Evolutionary conservation across 371 early-diverging fungal genomes (phyloP), one percentile per base, ranked within the genome.

Genomic region (Smittium mucronatum): DNA sequence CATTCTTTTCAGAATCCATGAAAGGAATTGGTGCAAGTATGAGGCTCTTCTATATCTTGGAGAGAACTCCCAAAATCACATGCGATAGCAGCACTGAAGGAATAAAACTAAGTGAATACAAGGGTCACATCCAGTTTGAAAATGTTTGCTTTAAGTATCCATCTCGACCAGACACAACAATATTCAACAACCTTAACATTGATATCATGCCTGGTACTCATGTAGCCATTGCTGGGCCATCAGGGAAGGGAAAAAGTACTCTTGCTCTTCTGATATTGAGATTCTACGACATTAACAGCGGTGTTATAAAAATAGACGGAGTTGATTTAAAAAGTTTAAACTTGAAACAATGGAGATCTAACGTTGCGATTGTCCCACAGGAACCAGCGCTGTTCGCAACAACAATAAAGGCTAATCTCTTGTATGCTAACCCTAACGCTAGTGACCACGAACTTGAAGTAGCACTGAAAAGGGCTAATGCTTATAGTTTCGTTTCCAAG

Each of bases 331-430:
- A 74, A 58, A 58, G 72, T 67, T 29, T 83, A 60, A 70, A 64
- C 60, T 68, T 82, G 57, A 72, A 57, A 16, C 73, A 78, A 67
- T 78, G 84, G 73, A 77, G 87, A 17, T 70, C 76, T 29, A 78
- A 78, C 1, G 75, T 91, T 0, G 89, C 87, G 34, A 81, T 84
- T 63, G 90, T 90, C 1, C 84, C 84, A 34, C 94, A 94, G 78
- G 90, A 93, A 73, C 93, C 94, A 1, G 81, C 83, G 0, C 80
- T 95, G 32, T 93, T 93, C 78, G 89, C 88, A 33, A 86, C 86
- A 11, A 86, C 89, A 8, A 89, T 93, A 70, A 79, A 75, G 29
- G 91, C 93, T 29, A 93, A 93, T 75, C 87, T 94, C 58, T 78
- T 83, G 2, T 88, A 87, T 72, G 88, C 86, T 65, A 76, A 80